Percentiles rank a stretch among this genome's conserved stretches.
These are phyloP conservation scores for Brassica hybrid DNA, from an alignment of 441 rosid species.

Conservation along the genomic window DNA sequence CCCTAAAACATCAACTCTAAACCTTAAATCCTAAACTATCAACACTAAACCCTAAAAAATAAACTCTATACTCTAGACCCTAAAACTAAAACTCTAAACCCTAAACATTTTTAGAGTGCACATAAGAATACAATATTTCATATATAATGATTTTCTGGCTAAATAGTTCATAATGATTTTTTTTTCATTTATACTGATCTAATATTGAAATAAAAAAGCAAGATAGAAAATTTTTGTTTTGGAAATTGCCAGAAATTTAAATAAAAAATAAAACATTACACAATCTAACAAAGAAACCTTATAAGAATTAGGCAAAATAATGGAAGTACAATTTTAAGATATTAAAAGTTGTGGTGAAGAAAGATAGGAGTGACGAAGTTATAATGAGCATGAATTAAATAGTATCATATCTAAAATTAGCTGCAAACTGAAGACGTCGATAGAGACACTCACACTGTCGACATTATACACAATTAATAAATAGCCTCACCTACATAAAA, in stretches of 20 bases:
- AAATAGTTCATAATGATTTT: not conserved
- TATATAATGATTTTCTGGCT: not conserved
- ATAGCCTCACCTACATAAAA: constrained; percentile 34
- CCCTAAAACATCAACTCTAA: too few species aligned
- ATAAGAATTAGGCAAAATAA: constrained; percentile 22
- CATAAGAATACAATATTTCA: too few species aligned
- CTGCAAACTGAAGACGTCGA: constrained; percentile 38
- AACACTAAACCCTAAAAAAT: too few species aligned
- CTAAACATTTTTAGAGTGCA: too few species aligned
- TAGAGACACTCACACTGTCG: constrained; percentile 34
- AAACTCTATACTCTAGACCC: too few species aligned
- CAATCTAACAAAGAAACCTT: constrained; percentile 11
- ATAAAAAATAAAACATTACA: constrained; percentile 11
- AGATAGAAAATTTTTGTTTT: not conserved
- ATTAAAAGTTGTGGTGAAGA: constrained; percentile 31
- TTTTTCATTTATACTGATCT: not conserved
- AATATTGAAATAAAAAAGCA: not conserved
- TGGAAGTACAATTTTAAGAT: constrained; percentile 12
- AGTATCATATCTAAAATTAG: constrained; percentile 36
- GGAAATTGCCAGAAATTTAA: constrained; percentile 5
- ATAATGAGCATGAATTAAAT: constrained; percentile 19
- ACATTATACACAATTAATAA: constrained; percentile 31
- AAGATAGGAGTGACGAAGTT: constrained; percentile 8
- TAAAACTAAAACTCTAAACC: too few species aligned
- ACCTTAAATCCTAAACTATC: too few species aligned